These are phyloP conservation scores for Przewalskia tangutica DNA, from an alignment of 257 asterid species.

Conservation along the genomic window DNA sequence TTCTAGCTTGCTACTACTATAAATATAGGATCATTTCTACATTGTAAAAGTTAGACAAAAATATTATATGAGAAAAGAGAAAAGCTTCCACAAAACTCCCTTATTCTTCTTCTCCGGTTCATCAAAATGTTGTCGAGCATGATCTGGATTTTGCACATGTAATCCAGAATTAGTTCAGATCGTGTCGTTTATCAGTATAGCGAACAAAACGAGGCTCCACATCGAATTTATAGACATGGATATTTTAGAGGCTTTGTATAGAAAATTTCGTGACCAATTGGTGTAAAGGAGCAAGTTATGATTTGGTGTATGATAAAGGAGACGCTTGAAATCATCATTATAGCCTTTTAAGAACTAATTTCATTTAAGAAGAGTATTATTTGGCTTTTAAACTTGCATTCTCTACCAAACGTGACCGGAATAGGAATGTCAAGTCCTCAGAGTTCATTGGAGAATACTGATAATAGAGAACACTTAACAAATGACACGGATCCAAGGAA, in stretches of 20 bases:
- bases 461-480: too few species aligned
- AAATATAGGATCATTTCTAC: too few species aligned
- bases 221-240: neutral
- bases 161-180: too few species aligned
- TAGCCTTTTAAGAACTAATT: neutral
- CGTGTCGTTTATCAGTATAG: too few species aligned
- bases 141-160: too few species aligned
- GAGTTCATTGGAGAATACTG: neutral
- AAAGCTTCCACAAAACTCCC: too few species aligned
- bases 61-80: too few species aligned
- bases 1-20: too few species aligned
- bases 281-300: neutral
- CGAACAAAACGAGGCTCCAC: neutral
- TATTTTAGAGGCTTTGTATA: neutral
- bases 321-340: neutral
- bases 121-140: too few species aligned
- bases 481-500: too few species aligned
- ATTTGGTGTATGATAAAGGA: neutral
- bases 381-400: neutral
- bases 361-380: neutral
- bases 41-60: too few species aligned
- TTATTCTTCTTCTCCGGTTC: too few species aligned
- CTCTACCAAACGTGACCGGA: neutral
- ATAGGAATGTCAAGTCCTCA: neutral
- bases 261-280: neutral